phyloP scores from a whole-genome alignment of 352 stramenopile genomes.

The Pythium utonaiense region DNA sequence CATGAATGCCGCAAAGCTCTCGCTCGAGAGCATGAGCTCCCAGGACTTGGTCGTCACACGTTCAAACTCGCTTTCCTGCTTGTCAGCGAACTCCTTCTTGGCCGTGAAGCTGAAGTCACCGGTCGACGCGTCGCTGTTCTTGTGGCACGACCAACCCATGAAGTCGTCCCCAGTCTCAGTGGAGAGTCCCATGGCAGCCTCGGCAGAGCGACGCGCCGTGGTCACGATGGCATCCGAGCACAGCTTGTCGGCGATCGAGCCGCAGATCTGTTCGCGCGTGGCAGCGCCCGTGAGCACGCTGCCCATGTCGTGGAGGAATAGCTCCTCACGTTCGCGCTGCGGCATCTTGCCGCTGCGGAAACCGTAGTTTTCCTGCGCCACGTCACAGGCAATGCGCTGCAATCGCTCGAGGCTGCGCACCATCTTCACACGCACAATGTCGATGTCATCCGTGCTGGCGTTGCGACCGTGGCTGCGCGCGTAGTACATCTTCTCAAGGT shows the following conservation, averaged over 20 bases:
- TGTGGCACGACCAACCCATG: slow-evolving; percentile 16
- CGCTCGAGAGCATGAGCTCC: slow-evolving; percentile 9
- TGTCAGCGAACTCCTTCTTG: slow-evolving; percentile 15
- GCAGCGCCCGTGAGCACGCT: slow-evolving; percentile 10
- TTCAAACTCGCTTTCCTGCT: background rate
- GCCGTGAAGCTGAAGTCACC: slow-evolving; percentile 14
- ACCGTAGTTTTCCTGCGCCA: slow-evolving; percentile 41
- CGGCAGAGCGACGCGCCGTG: slow-evolving; percentile 15
- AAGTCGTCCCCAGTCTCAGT: background rate
- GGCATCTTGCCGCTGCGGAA: slow-evolving; percentile 21
- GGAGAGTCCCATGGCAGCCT: slow-evolving; percentile 3
- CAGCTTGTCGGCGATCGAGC: slow-evolving; percentile 15
- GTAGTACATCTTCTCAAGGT: slow-evolving; percentile 62
- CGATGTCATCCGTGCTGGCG: slow-evolving; percentile 1
- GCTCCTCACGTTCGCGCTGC: slow-evolving; percentile 12
- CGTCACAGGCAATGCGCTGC: slow-evolving; percentile 41
- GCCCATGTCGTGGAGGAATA: slow-evolving; percentile 21
- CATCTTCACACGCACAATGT: slow-evolving; percentile 46
- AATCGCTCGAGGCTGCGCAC: slow-evolving; percentile 49
- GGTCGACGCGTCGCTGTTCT: background rate
- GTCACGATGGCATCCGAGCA: slow-evolving; percentile 20
- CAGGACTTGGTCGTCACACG: slow-evolving; percentile 11
- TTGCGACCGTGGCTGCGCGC: slow-evolving; percentile 42
- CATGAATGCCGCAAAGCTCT: slow-evolving; percentile 12
- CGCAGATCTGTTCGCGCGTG: slow-evolving; percentile 11